A percentile compares a stretch with the other conserved stretches of the same genome.
phyloP scores from a whole-genome alignment of 768 basidiomycete species.

The Hericium rajendrae region DNA sequence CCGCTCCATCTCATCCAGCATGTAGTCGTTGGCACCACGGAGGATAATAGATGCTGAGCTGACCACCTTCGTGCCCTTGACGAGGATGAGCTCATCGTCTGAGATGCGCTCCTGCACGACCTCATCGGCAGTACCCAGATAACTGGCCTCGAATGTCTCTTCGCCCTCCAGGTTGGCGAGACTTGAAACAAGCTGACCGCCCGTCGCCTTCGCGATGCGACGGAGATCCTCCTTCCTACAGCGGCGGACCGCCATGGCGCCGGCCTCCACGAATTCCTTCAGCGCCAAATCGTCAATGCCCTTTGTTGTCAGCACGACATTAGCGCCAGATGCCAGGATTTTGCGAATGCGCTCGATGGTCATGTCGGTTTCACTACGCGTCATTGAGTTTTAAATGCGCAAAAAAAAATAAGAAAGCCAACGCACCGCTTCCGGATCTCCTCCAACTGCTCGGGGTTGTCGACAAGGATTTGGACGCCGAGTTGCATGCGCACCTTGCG shows the following conservation, averaged over 20 bases:
- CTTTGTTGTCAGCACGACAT: constrained; percentile 95
- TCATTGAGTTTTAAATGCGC: constrained; percentile 1
- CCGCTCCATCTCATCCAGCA: constrained; percentile 99
- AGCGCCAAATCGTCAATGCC: constrained; percentile 97
- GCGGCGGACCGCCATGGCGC: constrained; percentile 95
- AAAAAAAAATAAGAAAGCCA: neutral
- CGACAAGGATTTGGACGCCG: constrained; percentile 93
- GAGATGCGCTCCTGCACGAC: constrained; percentile 94
- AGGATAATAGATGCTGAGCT: constrained; percentile 88
- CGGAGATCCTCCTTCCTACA: constrained; percentile 97
- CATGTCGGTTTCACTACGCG: constrained; percentile 81
- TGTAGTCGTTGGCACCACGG: constrained; percentile 96
- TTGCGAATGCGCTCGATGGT: constrained; percentile 93
- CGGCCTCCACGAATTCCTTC: constrained; percentile 98
- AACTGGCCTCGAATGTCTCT: constrained; percentile 90
- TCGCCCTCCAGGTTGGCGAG: constrained; percentile 96
- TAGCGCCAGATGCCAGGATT: constrained; percentile 91
- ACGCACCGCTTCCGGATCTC: constrained; percentile 86
- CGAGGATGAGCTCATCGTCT: constrained; percentile 95
- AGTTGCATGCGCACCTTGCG: constrained; percentile 96
- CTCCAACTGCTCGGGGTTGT: constrained; percentile 93
- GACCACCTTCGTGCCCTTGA: constrained; percentile 97
- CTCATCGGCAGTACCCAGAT: constrained; percentile 89
- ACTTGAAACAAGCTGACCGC: constrained; percentile 85
- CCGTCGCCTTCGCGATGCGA: constrained; percentile 94